Percentiles rank a stretch among this genome's conserved stretches.
These are phyloP conservation scores for Ganoderma lingzhi DNA, from an alignment of 1,284 basidiomycete species.

Conservation along the genomic window DNA sequence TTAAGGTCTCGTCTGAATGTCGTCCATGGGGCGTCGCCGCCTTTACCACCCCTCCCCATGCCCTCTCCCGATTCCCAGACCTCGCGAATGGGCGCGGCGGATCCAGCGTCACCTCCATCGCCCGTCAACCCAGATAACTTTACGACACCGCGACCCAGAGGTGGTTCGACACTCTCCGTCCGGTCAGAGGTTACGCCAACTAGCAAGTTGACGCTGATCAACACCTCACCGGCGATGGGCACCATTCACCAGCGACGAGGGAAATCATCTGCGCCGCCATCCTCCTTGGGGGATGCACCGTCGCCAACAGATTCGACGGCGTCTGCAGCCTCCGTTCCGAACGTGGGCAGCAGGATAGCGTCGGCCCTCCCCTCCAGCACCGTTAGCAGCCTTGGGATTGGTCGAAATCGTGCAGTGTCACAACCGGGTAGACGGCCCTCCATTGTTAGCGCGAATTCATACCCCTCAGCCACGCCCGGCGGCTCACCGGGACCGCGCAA, in stretches of 20 bases:
- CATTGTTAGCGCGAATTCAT: constrained; percentile 39
- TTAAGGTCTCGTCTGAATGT: constrained; percentile 33
- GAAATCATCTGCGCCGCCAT: constrained; percentile 69
- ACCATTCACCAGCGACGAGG: constrained; percentile 74
- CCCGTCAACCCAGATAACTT: constrained; percentile 46
- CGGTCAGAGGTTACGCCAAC: constrained; percentile 50
- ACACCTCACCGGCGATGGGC: constrained; percentile 65
- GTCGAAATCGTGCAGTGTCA: constrained; percentile 70
- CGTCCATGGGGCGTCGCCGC: constrained; percentile 55
- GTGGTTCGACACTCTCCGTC: constrained; percentile 55
- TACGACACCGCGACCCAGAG: constrained; percentile 58
- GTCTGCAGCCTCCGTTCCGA: constrained; percentile 51
- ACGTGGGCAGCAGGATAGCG: constrained; percentile 47
- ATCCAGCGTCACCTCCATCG: constrained; percentile 28
- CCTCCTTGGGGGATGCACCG: constrained; percentile 48
- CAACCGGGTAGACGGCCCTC: constrained; percentile 74
- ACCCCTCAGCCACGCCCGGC: constrained; percentile 43
- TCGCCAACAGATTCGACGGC: constrained; percentile 66
- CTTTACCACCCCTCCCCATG: constrained; percentile 71
- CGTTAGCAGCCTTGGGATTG: constrained; percentile 43
- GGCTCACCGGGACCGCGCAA: constrained; percentile 56
- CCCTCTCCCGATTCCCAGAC: constrained; percentile 49
- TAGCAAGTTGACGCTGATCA: constrained; percentile 54
- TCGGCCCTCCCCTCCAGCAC: constrained; percentile 52
- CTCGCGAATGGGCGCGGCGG: constrained; percentile 40